Evolutionary conservation across 108 stramenopile genomes (phyloP), one percentile per base, ranked within the genome.

Genomic region (Skeletonema potamos): DNA sequence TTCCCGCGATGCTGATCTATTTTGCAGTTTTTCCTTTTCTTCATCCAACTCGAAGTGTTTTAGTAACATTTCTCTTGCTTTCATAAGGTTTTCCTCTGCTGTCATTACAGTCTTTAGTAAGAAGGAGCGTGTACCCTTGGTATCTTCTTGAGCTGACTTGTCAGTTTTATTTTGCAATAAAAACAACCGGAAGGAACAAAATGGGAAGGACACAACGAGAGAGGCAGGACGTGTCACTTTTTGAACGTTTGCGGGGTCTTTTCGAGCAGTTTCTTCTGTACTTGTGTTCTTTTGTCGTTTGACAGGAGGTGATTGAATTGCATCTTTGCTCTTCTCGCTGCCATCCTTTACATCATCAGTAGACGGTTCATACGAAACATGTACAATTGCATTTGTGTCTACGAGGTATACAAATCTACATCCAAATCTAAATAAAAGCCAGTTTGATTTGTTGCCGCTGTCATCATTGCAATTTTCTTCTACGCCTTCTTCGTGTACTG

Each of bases 131-230:
- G 67, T 44, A 43, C 36, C 34, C 1, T 57, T 37, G 24, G 32
- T 57, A 1, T 20, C 58, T 32, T 67, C 66, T 13, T 34, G 15
- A 28, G 30, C 51, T 28, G 17, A 54, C 58, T n/a, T 27, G 3
- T 28, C 43, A 18, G 32, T 62, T 29, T 32, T 15, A 6, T 33
- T 54, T 29, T 70, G 57, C 17, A 77, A 29, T 12, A 63, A 64
- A 70, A 77, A 77, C 7, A 77, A 18, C 6, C 76, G 76, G 60
- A 77, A 77, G 13, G 69, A 59, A 56, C 76, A 77, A 18, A 69
- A 70, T 17, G 57, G 41, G 24, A 77, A 77, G 27, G 68, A 54
- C 54, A 77, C 58, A 11, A 57, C 43, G 13, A 77, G 34, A 61
- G 58, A 32, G 1, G 69, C 44, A 27, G 76, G 76, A 4, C 27